These are phyloP conservation scores for Primulina huaijiensis DNA, from an alignment of 257 asterid genomes.

Conservation along the genomic window DNA sequence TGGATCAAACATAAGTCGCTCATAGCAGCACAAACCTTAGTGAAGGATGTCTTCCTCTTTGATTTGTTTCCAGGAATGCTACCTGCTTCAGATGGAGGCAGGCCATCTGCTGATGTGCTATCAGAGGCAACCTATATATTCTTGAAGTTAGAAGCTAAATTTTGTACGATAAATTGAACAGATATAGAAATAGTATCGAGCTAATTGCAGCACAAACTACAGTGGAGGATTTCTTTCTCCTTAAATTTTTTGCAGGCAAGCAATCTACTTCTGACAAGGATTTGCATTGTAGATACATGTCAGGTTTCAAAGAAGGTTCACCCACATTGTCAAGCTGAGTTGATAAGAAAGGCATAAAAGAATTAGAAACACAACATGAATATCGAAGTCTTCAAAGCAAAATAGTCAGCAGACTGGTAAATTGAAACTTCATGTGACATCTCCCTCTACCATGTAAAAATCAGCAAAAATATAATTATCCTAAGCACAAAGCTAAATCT, in stretches of 20 bases:
- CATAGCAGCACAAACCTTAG: not conserved
- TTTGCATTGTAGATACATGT: slow-evolving; percentile 20
- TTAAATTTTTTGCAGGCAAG: slow-evolving; percentile 15
- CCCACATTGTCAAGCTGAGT: slow-evolving; percentile 32
- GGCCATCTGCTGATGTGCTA: slow-evolving; percentile 36
- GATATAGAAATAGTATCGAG: slow-evolving; percentile 20
- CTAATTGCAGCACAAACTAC: slow-evolving; percentile 34
- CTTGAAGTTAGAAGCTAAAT: slow-evolving; percentile 25
- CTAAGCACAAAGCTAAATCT: slow-evolving; percentile 6
- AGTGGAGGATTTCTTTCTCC: slow-evolving; percentile 12
- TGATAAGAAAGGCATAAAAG: not conserved
- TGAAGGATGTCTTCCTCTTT: not conserved
- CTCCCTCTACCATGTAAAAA: slow-evolving; percentile 6
- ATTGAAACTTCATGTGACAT: not conserved
- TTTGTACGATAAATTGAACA: slow-evolving; percentile 14
- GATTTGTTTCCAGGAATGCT: not conserved
- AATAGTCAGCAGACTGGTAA: slow-evolving; percentile 5
- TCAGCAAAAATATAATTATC: not conserved
- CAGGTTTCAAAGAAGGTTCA: slow-evolving; percentile 18
- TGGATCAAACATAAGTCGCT: slow-evolving; percentile 3
- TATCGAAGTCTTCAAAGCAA: not conserved
- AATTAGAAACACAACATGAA: not conserved
- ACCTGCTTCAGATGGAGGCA: slow-evolving; percentile 35
- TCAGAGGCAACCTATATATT: slow-evolving; percentile 34
- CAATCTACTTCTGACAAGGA: slow-evolving; percentile 20